These are phyloP conservation scores for Yamadazyma diddensiae DNA, from an alignment of 1,139 yeast species.

Conservation along the genomic window DNA sequence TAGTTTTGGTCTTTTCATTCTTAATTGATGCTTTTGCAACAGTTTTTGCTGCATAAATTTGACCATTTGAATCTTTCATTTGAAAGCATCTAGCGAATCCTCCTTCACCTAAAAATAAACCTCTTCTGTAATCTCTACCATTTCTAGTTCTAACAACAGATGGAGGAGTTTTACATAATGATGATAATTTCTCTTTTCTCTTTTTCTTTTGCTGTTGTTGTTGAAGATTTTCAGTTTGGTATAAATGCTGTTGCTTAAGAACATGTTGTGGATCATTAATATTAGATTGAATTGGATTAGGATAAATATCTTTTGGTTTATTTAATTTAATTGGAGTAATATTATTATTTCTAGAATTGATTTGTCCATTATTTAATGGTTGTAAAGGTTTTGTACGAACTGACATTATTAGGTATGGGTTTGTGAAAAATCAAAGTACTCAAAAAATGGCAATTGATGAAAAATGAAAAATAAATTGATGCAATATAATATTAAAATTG, in stretches of 20 bases:
- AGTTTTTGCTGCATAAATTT: constrained; percentile 92
- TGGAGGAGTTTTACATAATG: constrained; percentile 93
- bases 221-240: constrained; percentile 14
- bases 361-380: constrained; percentile 46
- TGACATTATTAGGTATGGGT: no score
- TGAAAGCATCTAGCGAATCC: constrained; percentile 99
- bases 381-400: constrained; percentile 45
- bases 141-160: constrained; percentile 82
- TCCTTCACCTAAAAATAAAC: constrained; percentile 92
- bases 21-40: constrained; percentile 94
- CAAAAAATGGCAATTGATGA: neutral
- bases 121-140: constrained; percentile 89
- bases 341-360: constrained; percentile 30
- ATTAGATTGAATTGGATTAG: constrained; percentile 9
- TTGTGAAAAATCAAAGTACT: neutral
- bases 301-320: constrained; percentile 16
- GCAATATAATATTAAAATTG: no score
- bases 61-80: constrained; percentile 86
- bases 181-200: constrained; percentile 82
- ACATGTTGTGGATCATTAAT: constrained; percentile 11
- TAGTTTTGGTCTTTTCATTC: constrained; percentile 86
- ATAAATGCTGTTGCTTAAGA: constrained; percentile 13
- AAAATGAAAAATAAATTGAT: no score
- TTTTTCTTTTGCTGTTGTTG: constrained; percentile 36
- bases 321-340: constrained; percentile 43